Percentiles rank a stretch among this genome's conserved stretches.
These are phyloP conservation scores for Fusarium chaquense DNA, from an alignment of 2,329 filamentous ascomycete species.

Conservation along the genomic window DNA sequence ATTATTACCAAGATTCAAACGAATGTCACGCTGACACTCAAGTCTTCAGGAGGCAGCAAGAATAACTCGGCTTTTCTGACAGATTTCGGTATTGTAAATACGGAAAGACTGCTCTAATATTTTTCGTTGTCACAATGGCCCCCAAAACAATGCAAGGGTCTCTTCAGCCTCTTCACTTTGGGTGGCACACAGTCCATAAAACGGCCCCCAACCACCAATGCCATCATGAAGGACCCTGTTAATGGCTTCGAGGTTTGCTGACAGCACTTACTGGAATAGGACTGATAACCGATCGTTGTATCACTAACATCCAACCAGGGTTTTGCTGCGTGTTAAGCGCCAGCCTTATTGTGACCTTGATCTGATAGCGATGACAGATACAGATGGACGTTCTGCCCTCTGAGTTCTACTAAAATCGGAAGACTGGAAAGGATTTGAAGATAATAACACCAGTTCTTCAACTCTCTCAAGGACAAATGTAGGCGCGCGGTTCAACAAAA, in stretches of 20 bases:
- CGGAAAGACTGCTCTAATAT: not conserved
- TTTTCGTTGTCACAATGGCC: constrained; percentile 3
- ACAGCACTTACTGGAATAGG: not conserved
- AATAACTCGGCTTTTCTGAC: not conserved
- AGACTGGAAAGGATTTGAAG: too few relatives aligned
- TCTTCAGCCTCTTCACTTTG: constrained; percentile 10
- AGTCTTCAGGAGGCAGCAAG: not conserved
- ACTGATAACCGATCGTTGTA: not conserved
- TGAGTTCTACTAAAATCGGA: rapidly evolving
- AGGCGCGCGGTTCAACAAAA: not conserved
- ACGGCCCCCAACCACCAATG: not conserved
- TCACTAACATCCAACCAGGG: not conserved
- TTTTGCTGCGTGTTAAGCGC: not conserved
- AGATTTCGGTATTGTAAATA: not conserved
- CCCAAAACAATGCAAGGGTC: constrained; percentile 8
- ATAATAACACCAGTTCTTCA: rapidly evolving
- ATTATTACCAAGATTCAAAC: not conserved
- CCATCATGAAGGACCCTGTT: not conserved
- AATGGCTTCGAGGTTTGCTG: not conserved
- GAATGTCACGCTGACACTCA: constrained; percentile 5
- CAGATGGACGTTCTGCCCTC: not conserved
- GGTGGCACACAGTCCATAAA: not conserved
- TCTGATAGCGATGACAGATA: not conserved
- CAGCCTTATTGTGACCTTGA: constrained; percentile 19
- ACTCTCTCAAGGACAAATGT: not conserved